A percentile compares a stretch with the other conserved stretches of the same genome.
Evolutionary conservation across 2,329 filamentous ascomycete genomes (phyloP).

Genomic region (Sclerotinia minor): DNA sequence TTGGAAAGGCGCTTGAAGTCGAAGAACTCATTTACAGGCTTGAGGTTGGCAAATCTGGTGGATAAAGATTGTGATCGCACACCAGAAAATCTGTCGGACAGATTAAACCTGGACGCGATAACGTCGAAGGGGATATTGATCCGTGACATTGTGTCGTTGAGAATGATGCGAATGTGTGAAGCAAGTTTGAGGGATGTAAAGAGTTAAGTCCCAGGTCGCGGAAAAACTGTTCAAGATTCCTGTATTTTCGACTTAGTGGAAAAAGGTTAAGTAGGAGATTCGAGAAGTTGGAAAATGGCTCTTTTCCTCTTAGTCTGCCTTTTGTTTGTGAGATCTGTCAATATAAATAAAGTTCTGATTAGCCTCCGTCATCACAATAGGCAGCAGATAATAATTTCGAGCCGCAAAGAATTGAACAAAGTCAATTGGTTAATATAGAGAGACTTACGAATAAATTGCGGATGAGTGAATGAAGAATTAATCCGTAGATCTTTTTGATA

Average conservation of each 20-base stretch:
- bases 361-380: conserved; percentile 26
- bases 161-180: conserved; percentile 1
- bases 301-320: not conserved
- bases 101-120: conserved; percentile 86
- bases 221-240: conserved; percentile 5
- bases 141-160: conserved; percentile 64
- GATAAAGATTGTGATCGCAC: conserved; percentile 77
- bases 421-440: not conserved
- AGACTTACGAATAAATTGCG: conserved; percentile 16
- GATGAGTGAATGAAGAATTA: not conserved
- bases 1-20: conserved; percentile 95
- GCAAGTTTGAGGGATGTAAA: not conserved
- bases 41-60: conserved; percentile 87
- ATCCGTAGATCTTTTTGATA: not conserved
- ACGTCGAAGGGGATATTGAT: conserved; percentile 92
- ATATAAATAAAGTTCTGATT: conserved; percentile 27
- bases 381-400: not conserved
- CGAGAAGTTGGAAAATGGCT: not conserved
- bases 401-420: not conserved
- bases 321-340: conserved; percentile 35
- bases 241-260: not conserved
- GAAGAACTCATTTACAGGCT: conserved; percentile 88
- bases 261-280: not conserved
- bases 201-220: not conserved
- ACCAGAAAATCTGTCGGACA: conserved; percentile 80